Evolutionary conservation across 1,284 basidiomycete genomes (phyloP), one percentile per base, ranked within the genome.

Genomic region (Pterulicium gracile): DNA sequence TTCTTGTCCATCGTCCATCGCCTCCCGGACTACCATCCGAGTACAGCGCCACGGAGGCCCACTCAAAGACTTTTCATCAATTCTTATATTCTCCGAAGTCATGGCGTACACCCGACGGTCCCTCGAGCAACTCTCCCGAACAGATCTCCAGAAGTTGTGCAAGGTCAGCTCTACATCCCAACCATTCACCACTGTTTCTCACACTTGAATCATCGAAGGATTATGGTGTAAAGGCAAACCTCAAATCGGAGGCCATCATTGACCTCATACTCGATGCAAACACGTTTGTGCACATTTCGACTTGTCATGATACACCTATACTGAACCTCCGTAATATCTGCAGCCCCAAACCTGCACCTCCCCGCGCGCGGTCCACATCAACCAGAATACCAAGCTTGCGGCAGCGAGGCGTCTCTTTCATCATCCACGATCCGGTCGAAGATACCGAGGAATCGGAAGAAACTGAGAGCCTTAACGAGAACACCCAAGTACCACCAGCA

Each of bases 221-320:
- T 52, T 77, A 80, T 58, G 83, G 83, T 48, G 75, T 88, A 50
- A 81, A 74, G 60, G 83, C 85, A 43, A 87, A 87, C 61, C 72
- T 87, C 58, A 88, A 84, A 65, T 75, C 81, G 19, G 82, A 85
- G 54, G 76, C 76, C 41, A 65, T 88, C 51, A 84, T 88, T 55
- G 79, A 86, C 55, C 66, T 83, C n/a, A 65, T 87, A 13, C 62
- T 84, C 12, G 74, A 79, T 53, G 68, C 75, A 48, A 67, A 71
- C 36, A 39, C 36, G 69, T 77, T 54, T 51, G 68, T 56, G 23
- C 35, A 17, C 24, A 21, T 41, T 22, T 35, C 18, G 40, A 22
- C 15, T 44, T 22, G 23, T 41, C 34, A 19, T 17, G 17, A 18
- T 10, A 35, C 39, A 10, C 17, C 19, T 20, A 39, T 18, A 42